Base-by-base conservation (phyloP, 768 basidiomycete species). In the Botryobasidium botryosum region DNA sequence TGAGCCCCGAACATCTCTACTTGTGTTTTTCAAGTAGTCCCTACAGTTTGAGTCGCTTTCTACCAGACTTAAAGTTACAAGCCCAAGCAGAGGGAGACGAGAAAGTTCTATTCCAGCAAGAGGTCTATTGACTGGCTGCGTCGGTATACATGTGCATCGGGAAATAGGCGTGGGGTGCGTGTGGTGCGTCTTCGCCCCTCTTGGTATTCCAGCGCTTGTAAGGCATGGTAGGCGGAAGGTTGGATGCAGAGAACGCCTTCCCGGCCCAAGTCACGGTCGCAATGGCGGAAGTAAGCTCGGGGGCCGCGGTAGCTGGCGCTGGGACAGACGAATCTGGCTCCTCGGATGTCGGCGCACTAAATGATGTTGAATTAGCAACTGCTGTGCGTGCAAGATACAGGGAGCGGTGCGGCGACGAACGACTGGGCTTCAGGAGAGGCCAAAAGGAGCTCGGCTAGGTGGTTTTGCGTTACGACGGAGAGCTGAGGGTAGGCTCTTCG, bases 401-500 rank as follows among this genome's bases (percentile, higher is more conserved):
- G n/a, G n/a, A n/a, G n/a, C n/a, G n/a, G n/a, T n/a, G n/a, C n/a
- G n/a, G n/a, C n/a, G n/a, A n/a, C n/a, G 28, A 35, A 26, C 17
- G 50, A 56, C 15, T 46, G 49, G 47, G 51, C 45, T 20, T 40
- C 18, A 32, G 50, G 46, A 23, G 43, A 38, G 13, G 45, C 40
- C 6, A 18, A 8, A 36, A 96, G 70, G 50, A 96, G 63, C 21
- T 72, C 64, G 1, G 90, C 79, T 21, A 94, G 65, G 54, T 90
- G 78, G 4, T 72, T 57, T 64, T 96, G 90, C 4, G 85, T 84
- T 47, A 96, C 69, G 17, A 86, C 76, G 2, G 87, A 90, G 24
- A 88, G 76, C 53, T 80, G 84, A n/a, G 90, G 87, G 61, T 90
- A 94, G 28, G 76, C 75, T 42, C 90, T 77, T 46, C 88, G 77